Evolutionary conservation across 2,329 filamentous ascomycete species (phyloP).

Genomic region (Calcarisporium arbuscula): DNA sequence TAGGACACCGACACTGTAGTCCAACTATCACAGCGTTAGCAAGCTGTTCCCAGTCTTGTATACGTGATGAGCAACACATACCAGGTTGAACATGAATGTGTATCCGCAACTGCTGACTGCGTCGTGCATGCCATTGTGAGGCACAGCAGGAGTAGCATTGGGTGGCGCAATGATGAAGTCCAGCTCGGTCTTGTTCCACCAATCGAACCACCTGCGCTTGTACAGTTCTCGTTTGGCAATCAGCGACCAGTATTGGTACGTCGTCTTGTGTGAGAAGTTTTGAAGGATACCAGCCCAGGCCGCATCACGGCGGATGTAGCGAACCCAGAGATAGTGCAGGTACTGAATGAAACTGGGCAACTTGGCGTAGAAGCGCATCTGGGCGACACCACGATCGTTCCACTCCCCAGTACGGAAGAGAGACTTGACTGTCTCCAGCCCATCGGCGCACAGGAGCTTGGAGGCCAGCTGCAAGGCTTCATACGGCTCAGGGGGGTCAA

Average conservation of each 20-base stretch:
- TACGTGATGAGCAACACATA: conserved; percentile 31
- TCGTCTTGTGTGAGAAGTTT: conserved; percentile 67
- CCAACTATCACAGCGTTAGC: conserved; percentile 49
- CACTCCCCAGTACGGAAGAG: conserved; percentile 73
- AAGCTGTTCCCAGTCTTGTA: not conserved
- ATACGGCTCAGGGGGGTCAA: conserved; percentile 62
- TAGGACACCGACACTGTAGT: conserved; percentile 77
- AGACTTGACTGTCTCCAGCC: conserved; percentile 70
- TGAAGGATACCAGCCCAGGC: conserved; percentile 74
- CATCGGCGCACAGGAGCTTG: conserved; percentile 77
- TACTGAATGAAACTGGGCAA: conserved; percentile 72
- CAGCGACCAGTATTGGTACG: conserved; percentile 76
- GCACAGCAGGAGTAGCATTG: conserved; percentile 84
- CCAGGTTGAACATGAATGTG: conserved; percentile 87
- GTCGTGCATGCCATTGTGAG: conserved; percentile 79
- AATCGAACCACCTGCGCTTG: conserved; percentile 72
- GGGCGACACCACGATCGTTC: conserved; percentile 69
- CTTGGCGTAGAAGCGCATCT: conserved; percentile 68
- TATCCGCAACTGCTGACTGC: conserved; percentile 85
- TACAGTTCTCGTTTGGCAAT: conserved; percentile 72
- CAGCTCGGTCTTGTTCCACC: conserved; percentile 68
- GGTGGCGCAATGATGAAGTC: conserved; percentile 80
- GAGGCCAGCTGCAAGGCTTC: conserved; percentile 71
- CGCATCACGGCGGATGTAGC: conserved; percentile 68
- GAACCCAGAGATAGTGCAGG: conserved; percentile 85